Evolutionary conservation across 129 eudicot species (phyloP).

Genomic region (Cynara cardunculus): DNA sequence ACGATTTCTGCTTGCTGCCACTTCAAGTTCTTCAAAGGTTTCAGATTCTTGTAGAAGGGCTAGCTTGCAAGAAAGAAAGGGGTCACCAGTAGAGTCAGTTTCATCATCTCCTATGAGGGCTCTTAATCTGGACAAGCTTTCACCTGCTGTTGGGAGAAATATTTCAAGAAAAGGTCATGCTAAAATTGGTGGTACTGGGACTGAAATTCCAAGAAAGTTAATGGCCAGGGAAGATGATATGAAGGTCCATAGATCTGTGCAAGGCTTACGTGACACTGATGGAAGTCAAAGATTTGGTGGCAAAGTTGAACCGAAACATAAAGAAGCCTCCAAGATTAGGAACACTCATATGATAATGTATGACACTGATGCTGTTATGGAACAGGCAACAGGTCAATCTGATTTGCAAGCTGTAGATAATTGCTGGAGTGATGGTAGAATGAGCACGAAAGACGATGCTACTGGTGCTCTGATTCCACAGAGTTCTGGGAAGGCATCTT

Average conservation of each 20-base stretch:
- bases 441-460: constrained; percentile 4
- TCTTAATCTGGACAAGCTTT: constrained; percentile 21
- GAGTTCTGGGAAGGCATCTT: constrained; percentile 29
- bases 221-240: constrained; percentile 18
- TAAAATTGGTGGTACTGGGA: constrained; percentile 14
- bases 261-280: constrained; percentile 24
- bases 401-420: not conserved
- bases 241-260: constrained; percentile 19
- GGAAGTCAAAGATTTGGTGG: constrained; percentile 29
- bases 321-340: constrained; percentile 18
- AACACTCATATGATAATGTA: constrained; percentile 8
- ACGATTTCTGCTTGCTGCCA: constrained; percentile 42
- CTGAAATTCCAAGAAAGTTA: constrained; percentile 31
- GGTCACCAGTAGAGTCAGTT: constrained; percentile 82
- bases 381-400: constrained; percentile 12
- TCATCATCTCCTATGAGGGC: constrained; percentile 63
- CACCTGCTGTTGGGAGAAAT: constrained; percentile 31
- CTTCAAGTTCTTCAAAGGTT: constrained; percentile 84
- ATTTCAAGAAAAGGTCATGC: constrained; percentile 30
- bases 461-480: constrained; percentile 7
- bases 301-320: constrained; percentile 21
- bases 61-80: constrained; percentile 46
- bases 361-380: constrained; percentile 2
- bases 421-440: constrained; percentile 4
- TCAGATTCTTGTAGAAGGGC: constrained; percentile 59